Evolutionary conservation across 306 rosid genomes (phyloP).

Genomic region (Astragalus membranaceus): DNA sequence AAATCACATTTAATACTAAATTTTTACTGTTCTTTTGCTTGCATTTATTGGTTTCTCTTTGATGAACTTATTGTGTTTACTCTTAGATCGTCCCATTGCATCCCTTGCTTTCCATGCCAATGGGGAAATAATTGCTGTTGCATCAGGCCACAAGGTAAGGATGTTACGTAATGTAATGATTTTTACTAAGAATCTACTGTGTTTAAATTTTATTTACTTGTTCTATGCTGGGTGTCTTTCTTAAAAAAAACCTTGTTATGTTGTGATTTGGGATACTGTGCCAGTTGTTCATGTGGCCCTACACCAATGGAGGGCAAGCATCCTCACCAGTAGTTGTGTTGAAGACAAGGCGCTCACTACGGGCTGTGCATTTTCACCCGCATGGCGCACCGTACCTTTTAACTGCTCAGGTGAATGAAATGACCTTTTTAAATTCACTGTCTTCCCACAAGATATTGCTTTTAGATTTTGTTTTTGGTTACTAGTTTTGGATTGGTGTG

Average conservation of each 20-base stretch:
- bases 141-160: conserved; percentile 43
- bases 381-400: conserved; percentile 38
- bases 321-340: conserved; percentile 29
- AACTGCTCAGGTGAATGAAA: conserved; percentile 38
- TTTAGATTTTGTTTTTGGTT: not conserved
- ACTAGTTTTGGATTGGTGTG: conserved; percentile 17
- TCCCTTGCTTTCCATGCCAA: conserved; percentile 49
- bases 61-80: conserved; percentile 1
- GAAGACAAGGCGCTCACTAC: conserved; percentile 41
- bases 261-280: not conserved
- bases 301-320: conserved; percentile 28
- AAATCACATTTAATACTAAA: not conserved
- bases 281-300: conserved; percentile 43
- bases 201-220: not conserved
- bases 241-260: not conserved
- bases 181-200: conserved; percentile 2
- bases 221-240: conserved; percentile 1
- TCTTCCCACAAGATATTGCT: not conserved
- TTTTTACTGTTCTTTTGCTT: not conserved
- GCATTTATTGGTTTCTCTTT: not conserved
- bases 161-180: not conserved
- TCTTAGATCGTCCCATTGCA: conserved; percentile 44
- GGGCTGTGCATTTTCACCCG: conserved; percentile 51
- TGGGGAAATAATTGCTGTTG: conserved; percentile 51
- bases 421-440: conserved; percentile 11